A percentile compares a stretch with the other conserved stretches of the same genome.
Conservation (phyloP, 164 flowering plant species). For the Echeveria elegans region DNA sequence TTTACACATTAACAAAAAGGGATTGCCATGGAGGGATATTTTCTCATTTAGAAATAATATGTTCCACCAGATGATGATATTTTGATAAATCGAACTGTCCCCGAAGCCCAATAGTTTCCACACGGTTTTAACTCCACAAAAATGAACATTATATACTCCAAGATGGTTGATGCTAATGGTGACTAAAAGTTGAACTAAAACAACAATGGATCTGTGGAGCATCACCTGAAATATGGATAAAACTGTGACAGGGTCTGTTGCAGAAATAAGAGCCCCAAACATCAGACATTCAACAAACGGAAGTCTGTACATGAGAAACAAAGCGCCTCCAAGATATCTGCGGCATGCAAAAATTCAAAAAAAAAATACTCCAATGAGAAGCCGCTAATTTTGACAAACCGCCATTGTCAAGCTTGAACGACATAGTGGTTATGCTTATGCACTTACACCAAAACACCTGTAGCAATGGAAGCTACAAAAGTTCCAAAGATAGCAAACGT, state of each 20-base stretch:
- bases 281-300: conserved; percentile 94
- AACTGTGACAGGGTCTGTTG: conserved; percentile 99
- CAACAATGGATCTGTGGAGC: background rate
- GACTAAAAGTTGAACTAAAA: background rate
- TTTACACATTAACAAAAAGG: background rate
- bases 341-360: conserved; percentile 8
- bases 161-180: background rate
- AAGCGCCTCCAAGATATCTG: conserved; percentile 92
- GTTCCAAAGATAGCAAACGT: conserved; percentile 94
- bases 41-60: background rate
- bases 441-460: conserved; percentile 84
- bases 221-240: conserved; percentile 87
- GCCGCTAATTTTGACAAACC: background rate
- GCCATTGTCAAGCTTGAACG: background rate
- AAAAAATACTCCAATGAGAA: background rate
- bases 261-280: conserved; percentile 99
- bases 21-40: background rate
- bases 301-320: conserved; percentile 76
- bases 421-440: background rate
- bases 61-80: background rate
- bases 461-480: conserved; percentile 74
- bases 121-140: background rate
- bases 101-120: background rate
- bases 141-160: background rate
- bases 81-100: background rate